Conservation (phyloP, 208 protist species). For the Strigomonas culicis region DNA sequence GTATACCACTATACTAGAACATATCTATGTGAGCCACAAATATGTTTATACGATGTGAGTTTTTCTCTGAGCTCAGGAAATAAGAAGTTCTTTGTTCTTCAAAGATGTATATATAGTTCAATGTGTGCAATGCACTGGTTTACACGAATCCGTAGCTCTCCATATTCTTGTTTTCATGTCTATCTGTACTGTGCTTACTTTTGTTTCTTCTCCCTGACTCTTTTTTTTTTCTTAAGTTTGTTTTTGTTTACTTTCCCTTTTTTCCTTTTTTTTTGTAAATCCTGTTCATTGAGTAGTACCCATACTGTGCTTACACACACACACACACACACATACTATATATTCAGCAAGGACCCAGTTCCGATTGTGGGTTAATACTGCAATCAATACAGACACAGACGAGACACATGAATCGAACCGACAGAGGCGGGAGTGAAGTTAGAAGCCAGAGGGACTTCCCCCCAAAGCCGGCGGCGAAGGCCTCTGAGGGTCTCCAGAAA, state of each 20-base stretch:
- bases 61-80: no score
- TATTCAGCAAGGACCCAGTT: neutral
- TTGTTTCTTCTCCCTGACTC: neutral
- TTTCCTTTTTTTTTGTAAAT: slow-evolving; percentile 2
- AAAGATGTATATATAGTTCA: neutral
- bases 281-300: neutral
- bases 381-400: neutral
- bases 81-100: neutral
- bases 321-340: neutral
- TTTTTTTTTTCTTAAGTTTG: neutral
- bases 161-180: neutral
- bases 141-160: neutral
- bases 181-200: neutral
- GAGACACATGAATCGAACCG: neutral
- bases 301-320: neutral
- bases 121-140: neutral
- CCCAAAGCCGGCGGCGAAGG: no score
- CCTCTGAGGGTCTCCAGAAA: slow-evolving; percentile 21
- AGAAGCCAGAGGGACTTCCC: no score
- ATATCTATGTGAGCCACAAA: no score
- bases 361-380: neutral
- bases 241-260: slow-evolving; percentile 5
- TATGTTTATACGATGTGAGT: no score
- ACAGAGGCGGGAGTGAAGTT: neutral
- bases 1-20: slow-evolving; percentile 1